Evolutionary conservation across 2,329 filamentous ascomycete genomes (phyloP).

Genomic region (Ceratocystis diversiconidia): DNA sequence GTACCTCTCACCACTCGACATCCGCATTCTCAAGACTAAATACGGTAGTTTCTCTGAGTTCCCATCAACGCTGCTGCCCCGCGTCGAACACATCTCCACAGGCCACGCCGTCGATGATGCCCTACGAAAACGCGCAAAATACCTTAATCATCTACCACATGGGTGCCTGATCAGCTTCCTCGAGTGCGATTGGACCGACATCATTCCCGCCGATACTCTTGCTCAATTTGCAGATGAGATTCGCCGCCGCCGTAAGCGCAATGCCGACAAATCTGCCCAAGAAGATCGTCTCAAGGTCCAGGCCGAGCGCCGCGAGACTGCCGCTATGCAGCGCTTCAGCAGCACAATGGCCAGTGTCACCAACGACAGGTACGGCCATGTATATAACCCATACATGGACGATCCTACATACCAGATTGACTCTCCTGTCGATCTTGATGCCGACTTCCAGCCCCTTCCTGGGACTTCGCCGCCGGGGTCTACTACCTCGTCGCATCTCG

Average conservation of each 20-base stretch:
- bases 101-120: constrained; percentile 80
- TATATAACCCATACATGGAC: background rate
- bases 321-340: constrained; percentile 43
- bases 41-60: constrained; percentile 74
- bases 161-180: constrained; percentile 86
- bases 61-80: constrained; percentile 70
- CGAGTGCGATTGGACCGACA: constrained; percentile 90
- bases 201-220: constrained; percentile 62
- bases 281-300: constrained; percentile 76
- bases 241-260: constrained; percentile 58
- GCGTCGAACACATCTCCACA: constrained; percentile 77
- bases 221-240: constrained; percentile 63
- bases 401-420: constrained; percentile 18
- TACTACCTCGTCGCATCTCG: background rate
- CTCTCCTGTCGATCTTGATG: constrained; percentile 33
- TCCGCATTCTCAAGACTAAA: constrained; percentile 77
- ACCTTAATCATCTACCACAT: constrained; percentile 70
- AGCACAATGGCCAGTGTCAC: constrained; percentile 22
- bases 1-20: constrained; percentile 80
- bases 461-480: constrained; percentile 38
- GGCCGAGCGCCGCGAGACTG: constrained; percentile 66
- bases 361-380: background rate
- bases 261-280: constrained; percentile 67
- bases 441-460: constrained; percentile 52
- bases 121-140: constrained; percentile 70